phyloP scores from a whole-genome alignment of 495 filamentous ascomycete species.

The Talaromyces liani region DNA sequence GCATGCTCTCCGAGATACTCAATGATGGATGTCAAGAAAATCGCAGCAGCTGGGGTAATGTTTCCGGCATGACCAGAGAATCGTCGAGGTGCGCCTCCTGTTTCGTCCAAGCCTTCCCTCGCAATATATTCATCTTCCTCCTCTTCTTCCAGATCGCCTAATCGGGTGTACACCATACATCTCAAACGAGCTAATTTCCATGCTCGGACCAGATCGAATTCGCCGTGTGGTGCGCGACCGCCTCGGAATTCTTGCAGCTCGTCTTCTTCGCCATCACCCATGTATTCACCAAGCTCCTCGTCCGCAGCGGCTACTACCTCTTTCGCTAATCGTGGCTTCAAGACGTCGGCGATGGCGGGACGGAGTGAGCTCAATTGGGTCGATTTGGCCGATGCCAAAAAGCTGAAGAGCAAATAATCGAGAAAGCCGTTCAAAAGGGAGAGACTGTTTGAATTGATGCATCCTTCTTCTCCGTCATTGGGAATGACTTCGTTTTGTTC shows the following conservation, averaged over 20 bases:
- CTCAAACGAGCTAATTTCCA: slow-evolving; percentile 90
- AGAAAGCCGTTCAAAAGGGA: slow-evolving; percentile 85
- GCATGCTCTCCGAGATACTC: slow-evolving; percentile 93
- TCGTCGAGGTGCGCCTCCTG: slow-evolving; percentile 41
- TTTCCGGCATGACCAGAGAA: slow-evolving; percentile 53
- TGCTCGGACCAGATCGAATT: slow-evolving; percentile 78
- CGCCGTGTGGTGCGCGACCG: slow-evolving; percentile 41
- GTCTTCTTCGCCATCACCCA: slow-evolving; percentile 69
- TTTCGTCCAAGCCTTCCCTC: slow-evolving; percentile 56
- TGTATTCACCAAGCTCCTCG: slow-evolving; percentile 81
- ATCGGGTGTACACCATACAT: slow-evolving; percentile 95
- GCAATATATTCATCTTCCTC: slow-evolving; percentile 84
- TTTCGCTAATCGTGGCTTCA: slow-evolving; percentile 81
- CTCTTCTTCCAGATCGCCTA: slow-evolving; percentile 96
- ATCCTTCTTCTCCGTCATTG: slow-evolving; percentile 55
- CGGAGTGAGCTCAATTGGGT: slow-evolving; percentile 73
- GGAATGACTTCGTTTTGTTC: slow-evolving; percentile 61
- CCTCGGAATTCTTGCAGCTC: slow-evolving; percentile 50
- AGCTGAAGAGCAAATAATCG: slow-evolving; percentile 85
- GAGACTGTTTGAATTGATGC: slow-evolving; percentile 48
- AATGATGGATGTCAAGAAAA: slow-evolving; percentile 89
- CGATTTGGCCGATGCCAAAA: slow-evolving; percentile 72
- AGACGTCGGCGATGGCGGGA: slow-evolving; percentile 75
- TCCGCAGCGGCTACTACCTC: slow-evolving; percentile 85
- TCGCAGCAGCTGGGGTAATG: slow-evolving; percentile 86